Base-by-base conservation (phyloP, 371 early-diverging fungal species). In the Sporodiniella umbellata region DNA sequence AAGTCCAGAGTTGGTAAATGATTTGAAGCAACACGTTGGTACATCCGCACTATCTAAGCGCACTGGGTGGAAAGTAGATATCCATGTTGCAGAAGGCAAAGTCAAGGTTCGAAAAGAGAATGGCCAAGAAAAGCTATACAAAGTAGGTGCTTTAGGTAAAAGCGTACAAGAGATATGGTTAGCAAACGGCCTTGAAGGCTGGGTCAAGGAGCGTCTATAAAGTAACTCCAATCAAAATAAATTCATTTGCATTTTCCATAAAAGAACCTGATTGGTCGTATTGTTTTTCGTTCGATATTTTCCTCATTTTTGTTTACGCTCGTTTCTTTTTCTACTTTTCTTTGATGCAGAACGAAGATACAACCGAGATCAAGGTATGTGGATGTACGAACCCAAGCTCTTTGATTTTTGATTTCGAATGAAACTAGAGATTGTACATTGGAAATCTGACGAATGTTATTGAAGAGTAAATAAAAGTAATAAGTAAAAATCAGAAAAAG, bases 131-230 rank as follows among this genome's bases (percentile, higher is more conserved):
- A 79, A 72, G 48, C 54, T 62, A 35, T 90, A 83, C 56, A 64
- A 57, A 15, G 78, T 89, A 4, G 86, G 88, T 3, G 73, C 69
- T 25, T 86, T 96, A 42, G 96, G 96, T 24, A 85, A 70, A 72
- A 92, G 92, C 40, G 93, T 94, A 12, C 96, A 96, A 71, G 94
- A 95, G 66, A 76, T 96, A 47, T 86, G 93, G 79, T 85, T 93
- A 17, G 91, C 85, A 15, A 93, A 90, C 28, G 95, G 95, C 31
- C 78, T 96, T 45, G 96, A 95, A 70, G 87, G 86, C 45, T 96
- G 95, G 96, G 91, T 91, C 44, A 82, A 83, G 45, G 63, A 76
- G 51, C 53, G 77, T 59, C 54, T 75, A 52, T 71, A 66, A 19
- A 46, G 5, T 46, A n/a, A n/a, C n/a, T n/a, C n/a, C n/a, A n/a